Evolutionary conservation across 495 filamentous ascomycete species (phyloP), one percentile per base, ranked within the genome.

Genomic region (Xylaria curta): DNA sequence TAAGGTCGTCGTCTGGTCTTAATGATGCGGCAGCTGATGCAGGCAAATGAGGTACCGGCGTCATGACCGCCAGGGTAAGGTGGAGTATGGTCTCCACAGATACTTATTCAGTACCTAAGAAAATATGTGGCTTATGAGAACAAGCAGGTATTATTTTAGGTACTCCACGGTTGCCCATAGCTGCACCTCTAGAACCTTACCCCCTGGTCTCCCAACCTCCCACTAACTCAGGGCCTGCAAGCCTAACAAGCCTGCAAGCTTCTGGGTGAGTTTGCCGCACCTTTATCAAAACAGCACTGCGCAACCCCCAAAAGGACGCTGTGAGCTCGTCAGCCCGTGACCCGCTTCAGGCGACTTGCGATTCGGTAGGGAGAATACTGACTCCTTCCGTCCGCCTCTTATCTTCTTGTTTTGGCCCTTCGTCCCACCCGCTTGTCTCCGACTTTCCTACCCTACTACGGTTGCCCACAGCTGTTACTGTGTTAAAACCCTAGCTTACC

Each of bases 361-460:
- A 33, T 47, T 65, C 24, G 24, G 42, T 17, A 65, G 21, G 62
- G 47, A 60, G 7, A 63, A 65, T 31, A 17, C 2, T 21, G 33
- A 65, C 42, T 65, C 62, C 42, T 65, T 65, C 62, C 62, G 42
- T 47, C 60, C 36, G 44, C 60, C 19, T 63, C 26, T 46, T 47
- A 28, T 65, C 62, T 13, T 46, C 4, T 47, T 47, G 60, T 33
- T 31, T 49, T 49, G 21, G 38, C 19, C 21, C 7, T 24, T 49
- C 42, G 42, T 63, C 36, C 60, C 60, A 44, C 60, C 38, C 36
- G 60, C 21, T 10, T 44, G 36, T 44, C 38, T 33, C 60, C 60
- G 60, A 63, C 21, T 40, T 21, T 40, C 60, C 60, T 63, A 44
- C 60, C 60, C 33, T 61, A 60, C 33, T n/a, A n/a, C n/a, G n/a